A percentile compares a stretch with the other conserved stretches of the same genome.
Evolutionary conservation across 2,329 filamentous ascomycete genomes (phyloP).

Genomic region (Diaporthe australafricana): DNA sequence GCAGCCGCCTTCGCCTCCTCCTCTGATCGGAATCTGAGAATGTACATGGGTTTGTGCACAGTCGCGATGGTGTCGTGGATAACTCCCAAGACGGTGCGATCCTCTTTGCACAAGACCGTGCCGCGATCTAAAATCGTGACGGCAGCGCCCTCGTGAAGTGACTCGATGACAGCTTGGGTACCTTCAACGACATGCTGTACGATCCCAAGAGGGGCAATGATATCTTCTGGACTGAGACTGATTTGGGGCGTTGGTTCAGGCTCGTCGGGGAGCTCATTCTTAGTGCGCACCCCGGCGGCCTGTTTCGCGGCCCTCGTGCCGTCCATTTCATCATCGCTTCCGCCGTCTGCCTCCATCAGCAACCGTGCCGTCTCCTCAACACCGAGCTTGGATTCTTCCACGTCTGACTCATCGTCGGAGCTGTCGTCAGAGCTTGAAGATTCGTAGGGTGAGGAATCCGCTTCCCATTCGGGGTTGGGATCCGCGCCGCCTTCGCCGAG

Average conservation of each 20-base stretch:
- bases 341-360: conserved; percentile 84
- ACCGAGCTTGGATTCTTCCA: conserved; percentile 72
- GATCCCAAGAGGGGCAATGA: conserved; percentile 79
- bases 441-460: conserved; percentile 81
- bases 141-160: conserved; percentile 77
- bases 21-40: conserved; percentile 77
- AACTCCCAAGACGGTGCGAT: conserved; percentile 81
- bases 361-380: conserved; percentile 87
- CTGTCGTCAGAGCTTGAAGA: conserved; percentile 71
- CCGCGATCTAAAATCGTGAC: conserved; percentile 87
- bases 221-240: conserved; percentile 80
- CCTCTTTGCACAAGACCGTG: conserved; percentile 82
- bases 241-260: conserved; percentile 80
- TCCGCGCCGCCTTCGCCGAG: conserved; percentile 20
- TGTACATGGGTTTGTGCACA: conserved; percentile 88
- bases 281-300: conserved; percentile 74
- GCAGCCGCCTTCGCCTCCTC: conserved; percentile 76
- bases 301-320: conserved; percentile 56
- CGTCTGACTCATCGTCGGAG: conserved; percentile 72
- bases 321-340: conserved; percentile 81
- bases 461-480: conserved; percentile 82
- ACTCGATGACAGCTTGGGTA: conserved; percentile 78
- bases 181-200: conserved; percentile 85
- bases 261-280: conserved; percentile 80
- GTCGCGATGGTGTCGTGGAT: conserved; percentile 89